phyloP scores from a whole-genome alignment of 2,329 filamentous ascomycete genomes.

The Lachnellula arida region DNA sequence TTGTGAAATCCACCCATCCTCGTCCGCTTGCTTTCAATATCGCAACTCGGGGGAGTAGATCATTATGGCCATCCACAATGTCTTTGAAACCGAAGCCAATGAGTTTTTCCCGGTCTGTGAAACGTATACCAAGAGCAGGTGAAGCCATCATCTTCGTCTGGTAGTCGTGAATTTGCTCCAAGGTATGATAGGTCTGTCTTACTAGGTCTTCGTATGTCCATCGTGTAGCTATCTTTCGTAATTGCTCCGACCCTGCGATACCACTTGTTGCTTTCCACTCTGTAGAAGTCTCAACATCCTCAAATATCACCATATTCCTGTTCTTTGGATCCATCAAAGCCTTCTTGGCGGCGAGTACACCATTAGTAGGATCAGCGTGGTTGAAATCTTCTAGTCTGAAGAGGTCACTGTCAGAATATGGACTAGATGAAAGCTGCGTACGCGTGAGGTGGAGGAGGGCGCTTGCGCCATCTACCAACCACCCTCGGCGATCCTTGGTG shows the following conservation, averaged over 20 bases:
- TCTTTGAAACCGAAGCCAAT: constrained; percentile 9
- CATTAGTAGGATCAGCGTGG: neutral
- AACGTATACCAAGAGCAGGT: neutral
- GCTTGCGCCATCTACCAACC: constrained; percentile 11
- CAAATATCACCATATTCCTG: neutral
- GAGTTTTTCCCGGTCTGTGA: constrained; percentile 4
- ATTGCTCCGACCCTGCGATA: neutral
- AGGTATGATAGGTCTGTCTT: neutral
- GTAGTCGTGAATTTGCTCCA: constrained; percentile 7
- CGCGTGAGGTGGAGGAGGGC: constrained; percentile 12
- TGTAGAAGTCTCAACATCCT: neutral
- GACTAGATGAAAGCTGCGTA: neutral
- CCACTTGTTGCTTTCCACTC: neutral
- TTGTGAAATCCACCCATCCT: constrained; percentile 10
- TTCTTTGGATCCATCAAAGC: neutral
- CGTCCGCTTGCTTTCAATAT: constrained; percentile 1
- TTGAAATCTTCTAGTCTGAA: neutral
- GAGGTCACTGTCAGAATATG: neutral
- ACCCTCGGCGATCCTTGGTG: constrained; percentile 2
- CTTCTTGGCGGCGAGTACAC: neutral
- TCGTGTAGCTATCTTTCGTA: neutral
- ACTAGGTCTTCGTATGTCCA: constrained; percentile 8
- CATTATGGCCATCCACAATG: neutral
- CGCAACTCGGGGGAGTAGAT: neutral
- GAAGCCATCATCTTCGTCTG: neutral